Evolutionary conservation across 164 flowering plant genomes (phyloP), one percentile per base, ranked within the genome.

Genomic region (Stephania cephalantha): DNA sequence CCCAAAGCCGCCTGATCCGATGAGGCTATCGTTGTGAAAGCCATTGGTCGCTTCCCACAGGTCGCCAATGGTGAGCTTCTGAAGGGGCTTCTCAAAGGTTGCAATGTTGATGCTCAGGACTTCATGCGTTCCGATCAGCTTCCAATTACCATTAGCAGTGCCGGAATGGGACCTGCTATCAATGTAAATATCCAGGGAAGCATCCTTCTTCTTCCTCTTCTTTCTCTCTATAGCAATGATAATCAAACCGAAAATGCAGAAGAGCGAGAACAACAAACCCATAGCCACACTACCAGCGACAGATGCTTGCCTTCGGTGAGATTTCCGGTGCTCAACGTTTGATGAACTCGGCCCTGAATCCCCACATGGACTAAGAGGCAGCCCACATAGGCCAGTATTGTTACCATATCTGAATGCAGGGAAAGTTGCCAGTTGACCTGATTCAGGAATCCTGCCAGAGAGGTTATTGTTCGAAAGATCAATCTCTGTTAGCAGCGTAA

Each of bases 1-100:
- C 3, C 99, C 99, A 78, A 94, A 96, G 1, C 99, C 99, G 6
- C 99, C 99, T 0, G 94, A 88, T 22, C 99, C 99, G 13, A 96
- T 85, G 22, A 91, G 88, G 70, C 87, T 88, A 76, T 90, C 94
- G 35, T 88, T 79, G 83, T 91, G 91, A 82, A 96, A 96, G 50
- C 94, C 93, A 71, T 90, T 89, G 3, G 99, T 96, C 73, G 98
- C 99, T 71, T 90, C 97, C 18, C 92, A 89, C 65, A 96, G 92
- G 80, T 96, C 98, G 0, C 94, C 98, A 76, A 94, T 91, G 0
- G 98, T 94, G 74, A 93, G 97, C 84, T 94, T 96, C 69, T 89
- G 78, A 5, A 96, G 88, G 13, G 98, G 97, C 84, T 92, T 93
- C 76, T 94, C 99, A 65, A 96, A 96, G 11, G 98, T 81, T 45